Conservation (phyloP, 495 filamentous ascomycete genomes). For the Penicillium angulare region DNA sequence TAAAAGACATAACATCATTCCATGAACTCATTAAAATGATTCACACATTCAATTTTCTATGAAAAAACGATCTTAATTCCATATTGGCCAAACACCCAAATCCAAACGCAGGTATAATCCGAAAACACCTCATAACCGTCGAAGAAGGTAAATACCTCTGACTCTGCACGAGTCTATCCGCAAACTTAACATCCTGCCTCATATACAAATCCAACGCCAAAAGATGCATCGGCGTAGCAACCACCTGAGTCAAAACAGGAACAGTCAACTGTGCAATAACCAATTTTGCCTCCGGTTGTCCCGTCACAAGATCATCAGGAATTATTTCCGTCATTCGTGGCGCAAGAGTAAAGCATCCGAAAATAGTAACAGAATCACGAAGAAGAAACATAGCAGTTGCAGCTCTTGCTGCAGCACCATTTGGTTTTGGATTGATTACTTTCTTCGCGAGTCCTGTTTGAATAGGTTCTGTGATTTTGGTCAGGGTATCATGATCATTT, state of each 20-base stretch:
- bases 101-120: slow-evolving; percentile 39
- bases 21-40: too few relatives aligned
- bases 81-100: slow-evolving; percentile 31
- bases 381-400: slow-evolving; percentile 52
- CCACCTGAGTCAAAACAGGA: slow-evolving; percentile 32
- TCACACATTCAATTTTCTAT: slow-evolving; percentile 15
- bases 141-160: slow-evolving; percentile 25
- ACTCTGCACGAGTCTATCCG: slow-evolving; percentile 22
- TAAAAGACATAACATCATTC: too few relatives aligned
- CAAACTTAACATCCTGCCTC: slow-evolving; percentile 20
- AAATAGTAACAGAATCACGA: slow-evolving; percentile 38
- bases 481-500: slow-evolving; percentile 7
- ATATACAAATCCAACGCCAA: slow-evolving; percentile 35
- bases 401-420: slow-evolving; percentile 11
- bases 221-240: slow-evolving; percentile 36
- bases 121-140: slow-evolving; percentile 28
- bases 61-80: slow-evolving; percentile 26
- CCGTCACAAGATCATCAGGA: slow-evolving; percentile 19
- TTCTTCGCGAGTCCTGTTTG: too few relatives aligned
- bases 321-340: slow-evolving; percentile 20
- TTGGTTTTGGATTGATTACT: too few relatives aligned
- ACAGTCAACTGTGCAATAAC: slow-evolving; percentile 33
- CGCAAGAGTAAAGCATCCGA: slow-evolving; percentile 36
- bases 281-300: slow-evolving; percentile 25
- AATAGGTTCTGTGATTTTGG: too few relatives aligned